A percentile compares a stretch with the other conserved stretches of the same genome.
phyloP scores from a whole-genome alignment of 2,329 filamentous ascomycete genomes.

The Hymenoscyphus repandus region DNA sequence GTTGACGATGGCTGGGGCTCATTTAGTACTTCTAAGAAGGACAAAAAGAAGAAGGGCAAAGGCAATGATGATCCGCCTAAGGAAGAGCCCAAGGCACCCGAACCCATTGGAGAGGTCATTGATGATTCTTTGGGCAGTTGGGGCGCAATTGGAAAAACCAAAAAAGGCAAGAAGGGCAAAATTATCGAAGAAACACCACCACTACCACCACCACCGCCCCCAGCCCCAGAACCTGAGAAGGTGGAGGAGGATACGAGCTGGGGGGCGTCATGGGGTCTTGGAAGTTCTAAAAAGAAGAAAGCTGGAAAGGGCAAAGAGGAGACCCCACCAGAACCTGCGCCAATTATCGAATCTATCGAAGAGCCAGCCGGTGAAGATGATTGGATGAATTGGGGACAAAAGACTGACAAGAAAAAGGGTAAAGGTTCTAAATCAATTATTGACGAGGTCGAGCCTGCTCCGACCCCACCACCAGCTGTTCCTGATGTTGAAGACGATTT shows the following conservation, averaged over 20 bases:
- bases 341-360: slow-evolving; percentile 23
- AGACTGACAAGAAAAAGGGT: slow-evolving; percentile 25
- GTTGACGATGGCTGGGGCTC: slow-evolving; percentile 24
- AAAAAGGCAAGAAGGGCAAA: slow-evolving; percentile 39
- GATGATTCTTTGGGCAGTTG: slow-evolving; percentile 25
- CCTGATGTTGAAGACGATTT: slow-evolving; percentile 30
- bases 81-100: slow-evolving; percentile 35
- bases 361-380: slow-evolving; percentile 22
- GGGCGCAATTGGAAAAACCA: slow-evolving; percentile 35
- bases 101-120: slow-evolving; percentile 24
- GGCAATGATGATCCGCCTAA: slow-evolving; percentile 9
- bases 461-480: slow-evolving; percentile 29
- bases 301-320: slow-evolving; percentile 26
- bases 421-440: slow-evolving; percentile 27
- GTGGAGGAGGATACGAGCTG: slow-evolving; percentile 12
- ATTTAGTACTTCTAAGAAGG: slow-evolving; percentile 21
- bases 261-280: slow-evolving; percentile 28
- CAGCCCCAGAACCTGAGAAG: slow-evolving; percentile 21
- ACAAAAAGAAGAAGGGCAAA: slow-evolving; percentile 29
- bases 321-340: slow-evolving; percentile 14
- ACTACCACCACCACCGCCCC: slow-evolving; percentile 32
- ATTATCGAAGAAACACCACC: slow-evolving; percentile 32
- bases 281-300: slow-evolving; percentile 36
- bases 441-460: slow-evolving; percentile 32
- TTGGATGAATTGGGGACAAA: slow-evolving; percentile 28